Conservation (phyloP, 1,284 basidiomycete genomes). For the Puccinia hordei region DNA sequence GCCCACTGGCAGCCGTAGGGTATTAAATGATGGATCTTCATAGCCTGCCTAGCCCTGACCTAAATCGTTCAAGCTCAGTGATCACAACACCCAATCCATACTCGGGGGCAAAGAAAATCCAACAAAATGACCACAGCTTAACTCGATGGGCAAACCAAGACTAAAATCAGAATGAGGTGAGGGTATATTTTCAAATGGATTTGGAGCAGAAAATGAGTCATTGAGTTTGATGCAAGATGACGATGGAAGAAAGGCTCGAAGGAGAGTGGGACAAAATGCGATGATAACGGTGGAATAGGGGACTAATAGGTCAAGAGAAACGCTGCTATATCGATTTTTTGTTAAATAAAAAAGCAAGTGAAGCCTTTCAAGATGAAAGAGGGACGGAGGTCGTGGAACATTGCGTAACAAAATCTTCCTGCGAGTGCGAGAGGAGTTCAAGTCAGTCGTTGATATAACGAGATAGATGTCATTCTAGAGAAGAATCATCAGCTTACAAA, state of each 20-base stretch:
- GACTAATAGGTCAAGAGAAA: not conserved
- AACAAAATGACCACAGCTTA: no score
- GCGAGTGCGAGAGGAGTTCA: not conserved
- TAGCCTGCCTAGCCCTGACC: no score
- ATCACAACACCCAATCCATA: no score
- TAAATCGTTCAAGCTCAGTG: no score
- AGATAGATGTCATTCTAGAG: not conserved
- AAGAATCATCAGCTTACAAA: constrained; percentile 36
- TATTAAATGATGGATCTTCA: no score
- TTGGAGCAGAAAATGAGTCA: no score
- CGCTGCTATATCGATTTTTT: not conserved
- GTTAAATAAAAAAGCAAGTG: not conserved
- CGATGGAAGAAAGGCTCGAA: not conserved
- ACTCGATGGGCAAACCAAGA: no score
- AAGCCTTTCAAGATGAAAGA: constrained; percentile 8
- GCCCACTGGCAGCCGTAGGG: no score
- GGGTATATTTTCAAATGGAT: no score
- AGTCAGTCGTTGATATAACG: not conserved
- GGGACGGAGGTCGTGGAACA: constrained; percentile 35
- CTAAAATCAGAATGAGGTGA: no score
- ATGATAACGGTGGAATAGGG: not conserved
- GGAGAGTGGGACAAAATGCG: not conserved
- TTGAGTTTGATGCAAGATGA: not conserved
- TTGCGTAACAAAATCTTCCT: constrained; percentile 47
- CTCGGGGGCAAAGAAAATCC: no score